These are phyloP conservation scores for Clavispora phyllophila DNA, from an alignment of 805 yeast species.

Conservation along the genomic window DNA sequence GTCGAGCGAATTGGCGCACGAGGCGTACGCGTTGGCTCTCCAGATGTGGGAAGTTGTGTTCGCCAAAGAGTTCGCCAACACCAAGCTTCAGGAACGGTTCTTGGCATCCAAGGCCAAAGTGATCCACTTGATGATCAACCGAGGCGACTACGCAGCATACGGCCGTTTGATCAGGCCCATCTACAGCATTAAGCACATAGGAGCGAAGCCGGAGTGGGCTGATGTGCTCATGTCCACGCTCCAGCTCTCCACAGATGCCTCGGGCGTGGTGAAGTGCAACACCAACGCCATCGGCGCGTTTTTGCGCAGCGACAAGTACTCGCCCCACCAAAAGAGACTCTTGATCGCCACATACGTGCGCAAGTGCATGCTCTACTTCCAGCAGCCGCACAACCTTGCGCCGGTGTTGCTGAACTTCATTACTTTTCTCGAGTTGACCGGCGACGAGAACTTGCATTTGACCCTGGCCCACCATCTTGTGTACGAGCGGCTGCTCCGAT, in stretches of 20 bases:
- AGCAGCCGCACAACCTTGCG: slow-evolving; percentile 8
- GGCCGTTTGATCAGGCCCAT: slow-evolving; percentile 15
- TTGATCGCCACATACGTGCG: slow-evolving; percentile 14
- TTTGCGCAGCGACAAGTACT: slow-evolving; percentile 9
- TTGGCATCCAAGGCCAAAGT: slow-evolving; percentile 17
- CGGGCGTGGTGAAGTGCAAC: slow-evolving; percentile 9
- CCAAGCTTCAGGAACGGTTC: slow-evolving; percentile 15
- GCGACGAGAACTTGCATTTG: slow-evolving; percentile 20
- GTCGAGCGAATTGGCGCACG: slow-evolving; percentile 14
- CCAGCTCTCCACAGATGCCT: slow-evolving; percentile 13
- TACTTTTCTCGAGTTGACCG: slow-evolving; percentile 10
- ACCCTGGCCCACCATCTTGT: slow-evolving; percentile 11
- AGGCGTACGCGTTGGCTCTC: slow-evolving; percentile 16
- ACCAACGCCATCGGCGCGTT: slow-evolving; percentile 9
- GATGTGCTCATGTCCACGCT: slow-evolving; percentile 22
- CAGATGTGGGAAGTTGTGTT: slow-evolving; percentile 23
- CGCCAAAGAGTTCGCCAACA: slow-evolving; percentile 1
- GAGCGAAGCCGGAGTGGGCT: slow-evolving; percentile 14
- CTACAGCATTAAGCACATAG: slow-evolving; percentile 1
- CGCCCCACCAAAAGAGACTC: slow-evolving; percentile 17
- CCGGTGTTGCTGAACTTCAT: slow-evolving; percentile 14
- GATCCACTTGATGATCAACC: slow-evolving; percentile 25
- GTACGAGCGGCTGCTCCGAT: slow-evolving; percentile 16
- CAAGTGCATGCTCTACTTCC: slow-evolving; percentile 16
- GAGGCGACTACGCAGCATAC: slow-evolving; percentile 21